Evolutionary conservation across 768 basidiomycete genomes (phyloP).

Genomic region (Calocera viscosa): DNA sequence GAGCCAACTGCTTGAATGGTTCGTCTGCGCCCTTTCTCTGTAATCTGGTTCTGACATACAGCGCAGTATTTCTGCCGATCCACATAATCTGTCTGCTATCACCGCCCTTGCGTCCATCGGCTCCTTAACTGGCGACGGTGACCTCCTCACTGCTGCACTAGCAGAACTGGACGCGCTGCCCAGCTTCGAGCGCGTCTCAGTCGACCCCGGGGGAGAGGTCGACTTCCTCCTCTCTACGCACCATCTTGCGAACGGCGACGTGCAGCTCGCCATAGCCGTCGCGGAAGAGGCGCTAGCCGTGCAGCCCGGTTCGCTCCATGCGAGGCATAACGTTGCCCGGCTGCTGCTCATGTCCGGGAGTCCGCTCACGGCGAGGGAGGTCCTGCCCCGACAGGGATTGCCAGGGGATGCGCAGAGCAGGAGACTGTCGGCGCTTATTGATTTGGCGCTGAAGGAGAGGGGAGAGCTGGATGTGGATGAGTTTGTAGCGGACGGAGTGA

Average conservation of each 20-base stretch:
- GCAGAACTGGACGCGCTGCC: slow-evolving; percentile 66
- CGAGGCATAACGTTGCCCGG: not conserved
- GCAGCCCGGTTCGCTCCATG: not conserved
- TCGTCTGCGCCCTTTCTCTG: slow-evolving; percentile 19
- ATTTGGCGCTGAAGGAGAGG: not conserved
- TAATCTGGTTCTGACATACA: not conserved
- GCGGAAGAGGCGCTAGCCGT: not conserved
- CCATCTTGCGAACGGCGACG: slow-evolving; percentile 32
- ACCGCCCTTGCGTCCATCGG: slow-evolving; percentile 83
- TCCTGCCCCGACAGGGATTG: not conserved
- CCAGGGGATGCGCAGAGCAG: not conserved
- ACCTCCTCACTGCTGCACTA: slow-evolving; percentile 71
- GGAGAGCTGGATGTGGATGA: not conserved
- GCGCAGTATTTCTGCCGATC: slow-evolving; percentile 59
- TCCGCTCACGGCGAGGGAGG: not conserved
- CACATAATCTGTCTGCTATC: slow-evolving; percentile 69
- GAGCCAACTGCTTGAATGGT: slow-evolving; percentile 72
- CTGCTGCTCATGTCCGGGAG: not conserved
- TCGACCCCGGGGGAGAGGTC: slow-evolving; percentile 61
- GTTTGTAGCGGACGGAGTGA: not conserved
- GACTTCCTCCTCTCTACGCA: slow-evolving; percentile 61
- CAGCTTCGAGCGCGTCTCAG: slow-evolving; percentile 45
- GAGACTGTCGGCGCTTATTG: not conserved
- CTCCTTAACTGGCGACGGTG: slow-evolving; percentile 52
- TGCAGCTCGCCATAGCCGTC: not conserved